Conservation (phyloP, 768 basidiomycete genomes). For the Boletus huronensis region DNA sequence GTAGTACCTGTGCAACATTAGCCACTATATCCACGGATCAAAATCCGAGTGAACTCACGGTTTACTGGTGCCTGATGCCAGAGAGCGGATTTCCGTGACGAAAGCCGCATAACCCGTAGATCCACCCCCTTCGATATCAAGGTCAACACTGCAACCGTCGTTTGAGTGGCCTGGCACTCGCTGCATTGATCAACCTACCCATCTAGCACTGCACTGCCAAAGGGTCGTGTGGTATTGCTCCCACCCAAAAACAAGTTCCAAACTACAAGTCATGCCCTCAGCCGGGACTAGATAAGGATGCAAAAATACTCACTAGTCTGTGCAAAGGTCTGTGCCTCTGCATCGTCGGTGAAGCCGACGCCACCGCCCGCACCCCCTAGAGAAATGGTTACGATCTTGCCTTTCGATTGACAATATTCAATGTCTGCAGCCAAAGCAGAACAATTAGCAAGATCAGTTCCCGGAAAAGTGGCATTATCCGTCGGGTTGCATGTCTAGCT, state of each 20-base stretch:
- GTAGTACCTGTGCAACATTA: constrained; percentile 47
- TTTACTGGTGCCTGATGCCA: constrained; percentile 24
- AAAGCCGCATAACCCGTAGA: constrained; percentile 50
- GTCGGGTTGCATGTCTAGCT: constrained; percentile 41
- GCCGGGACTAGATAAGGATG: constrained; percentile 7
- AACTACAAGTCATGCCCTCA: constrained; percentile 20
- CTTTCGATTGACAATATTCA: constrained; percentile 41
- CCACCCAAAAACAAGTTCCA: constrained; percentile 51
- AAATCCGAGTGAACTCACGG: constrained; percentile 6
- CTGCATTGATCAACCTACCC: constrained; percentile 32
- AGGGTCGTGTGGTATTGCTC: constrained; percentile 39
- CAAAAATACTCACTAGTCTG: constrained; percentile 15
- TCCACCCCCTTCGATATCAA: constrained; percentile 72
- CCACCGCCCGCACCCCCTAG: constrained; percentile 43
- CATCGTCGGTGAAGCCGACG: constrained; percentile 38
- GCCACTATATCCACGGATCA: not conserved
- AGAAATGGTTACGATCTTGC: constrained; percentile 46
- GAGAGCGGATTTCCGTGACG: constrained; percentile 24
- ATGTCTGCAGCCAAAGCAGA: constrained; percentile 40
- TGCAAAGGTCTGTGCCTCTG: constrained; percentile 35
- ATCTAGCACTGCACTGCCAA: constrained; percentile 45
- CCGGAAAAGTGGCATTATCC: constrained; percentile 40
- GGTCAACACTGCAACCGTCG: constrained; percentile 47
- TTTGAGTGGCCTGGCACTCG: not conserved
- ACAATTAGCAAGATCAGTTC: constrained; percentile 41